Evolutionary conservation across 2,329 filamentous ascomycete genomes (phyloP).

Genomic region (Thielaviopsis populi): DNA sequence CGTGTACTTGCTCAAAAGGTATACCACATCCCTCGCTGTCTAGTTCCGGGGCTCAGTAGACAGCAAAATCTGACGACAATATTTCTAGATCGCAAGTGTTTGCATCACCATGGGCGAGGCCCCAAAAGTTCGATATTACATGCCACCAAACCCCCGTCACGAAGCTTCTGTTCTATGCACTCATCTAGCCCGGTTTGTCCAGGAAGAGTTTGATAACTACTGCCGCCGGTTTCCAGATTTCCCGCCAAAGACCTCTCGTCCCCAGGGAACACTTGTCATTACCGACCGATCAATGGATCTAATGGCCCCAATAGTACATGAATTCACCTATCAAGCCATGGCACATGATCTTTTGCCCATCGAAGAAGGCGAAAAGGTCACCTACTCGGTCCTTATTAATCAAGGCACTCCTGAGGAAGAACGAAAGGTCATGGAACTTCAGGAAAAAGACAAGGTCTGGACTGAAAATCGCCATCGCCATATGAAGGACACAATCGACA

Average conservation of each 20-base stretch:
- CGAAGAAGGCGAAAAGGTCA: constrained; percentile 75
- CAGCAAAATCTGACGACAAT: background rate
- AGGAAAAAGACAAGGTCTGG: constrained; percentile 88
- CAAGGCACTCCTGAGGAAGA: constrained; percentile 55
- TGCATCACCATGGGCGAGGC: constrained; percentile 91
- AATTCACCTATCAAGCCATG: constrained; percentile 98
- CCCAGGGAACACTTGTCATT: constrained; percentile 69
- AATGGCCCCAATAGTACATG: constrained; percentile 73
- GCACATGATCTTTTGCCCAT: constrained; percentile 84
- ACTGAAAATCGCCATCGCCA: constrained; percentile 85
- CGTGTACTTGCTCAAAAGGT: constrained; percentile 80
- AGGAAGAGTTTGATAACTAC: constrained; percentile 81
- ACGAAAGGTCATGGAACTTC: constrained; percentile 80
- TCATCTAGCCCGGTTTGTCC: constrained; percentile 79
- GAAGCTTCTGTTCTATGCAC: constrained; percentile 78
- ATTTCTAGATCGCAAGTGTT: constrained; percentile 58
- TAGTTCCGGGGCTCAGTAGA: background rate
- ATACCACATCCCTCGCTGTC: constrained; percentile 12
- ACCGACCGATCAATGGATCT: constrained; percentile 90
- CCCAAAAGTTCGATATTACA: constrained; percentile 83
- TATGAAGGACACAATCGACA: constrained; percentile 96
- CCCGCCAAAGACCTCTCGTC: constrained; percentile 61
- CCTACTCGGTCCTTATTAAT: constrained; percentile 67
- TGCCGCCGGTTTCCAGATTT: constrained; percentile 73
- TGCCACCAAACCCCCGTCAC: constrained; percentile 57